These are phyloP conservation scores for Crataegus laevigata DNA, from an alignment of 306 rosid genomes.

Conservation along the genomic window DNA sequence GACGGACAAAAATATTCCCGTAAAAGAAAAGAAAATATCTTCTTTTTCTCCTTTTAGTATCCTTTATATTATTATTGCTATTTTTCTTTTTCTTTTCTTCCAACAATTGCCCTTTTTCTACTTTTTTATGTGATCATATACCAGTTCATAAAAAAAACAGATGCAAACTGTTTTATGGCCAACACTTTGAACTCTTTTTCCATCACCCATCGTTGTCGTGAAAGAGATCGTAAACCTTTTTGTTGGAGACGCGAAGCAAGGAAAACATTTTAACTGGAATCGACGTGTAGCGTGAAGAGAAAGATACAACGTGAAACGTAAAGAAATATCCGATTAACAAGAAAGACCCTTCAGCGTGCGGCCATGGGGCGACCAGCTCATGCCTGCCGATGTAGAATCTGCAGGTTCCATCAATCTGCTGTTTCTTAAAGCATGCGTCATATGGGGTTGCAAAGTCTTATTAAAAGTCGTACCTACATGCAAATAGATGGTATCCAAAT, in stretches of 20 bases:
- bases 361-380: conserved; percentile 12
- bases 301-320: no score
- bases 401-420: neutral
- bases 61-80: neutral
- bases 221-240: conserved; percentile 38
- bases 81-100: neutral
- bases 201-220: conserved; percentile 44
- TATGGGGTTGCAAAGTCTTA: no score
- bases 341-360: conserved; percentile 12
- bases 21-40: neutral
- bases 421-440: neutral
- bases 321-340: neutral
- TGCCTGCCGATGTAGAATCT: neutral
- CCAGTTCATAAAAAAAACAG: neutral
- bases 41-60: neutral
- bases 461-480: no score
- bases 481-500: neutral
- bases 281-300: neutral
- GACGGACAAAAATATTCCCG: no score
- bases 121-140: neutral
- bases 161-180: conserved; percentile 21
- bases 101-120: neutral
- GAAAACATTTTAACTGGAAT: neutral
- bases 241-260: conserved; percentile 10
- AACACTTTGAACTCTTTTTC: conserved; percentile 30